A percentile compares a stretch with the other conserved stretches of the same genome.
Conservation (phyloP, 768 basidiomycete species). For the Dentipellis fragilis region DNA sequence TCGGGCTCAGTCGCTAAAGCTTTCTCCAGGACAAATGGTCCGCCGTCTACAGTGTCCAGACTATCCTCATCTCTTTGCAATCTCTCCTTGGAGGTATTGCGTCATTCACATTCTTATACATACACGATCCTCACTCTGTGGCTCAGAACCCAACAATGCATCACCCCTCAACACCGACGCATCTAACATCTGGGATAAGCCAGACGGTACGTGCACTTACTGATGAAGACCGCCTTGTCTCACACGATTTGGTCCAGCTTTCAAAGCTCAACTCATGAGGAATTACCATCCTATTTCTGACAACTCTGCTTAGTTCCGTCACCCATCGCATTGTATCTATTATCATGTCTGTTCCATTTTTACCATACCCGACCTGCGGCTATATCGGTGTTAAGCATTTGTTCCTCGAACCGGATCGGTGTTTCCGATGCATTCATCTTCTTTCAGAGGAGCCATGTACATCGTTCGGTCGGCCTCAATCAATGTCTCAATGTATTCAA, state of each 20-base stretch:
- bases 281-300: constrained; percentile 50
- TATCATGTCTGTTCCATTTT: too few species aligned
- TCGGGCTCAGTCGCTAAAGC: not conserved
- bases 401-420: too few species aligned
- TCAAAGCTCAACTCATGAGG: constrained; percentile 62
- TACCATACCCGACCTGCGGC: too few species aligned
- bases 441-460: too few species aligned
- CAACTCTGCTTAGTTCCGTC: constrained; percentile 20
- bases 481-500: too few species aligned
- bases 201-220: constrained; percentile 38
- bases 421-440: too few species aligned
- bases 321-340: not conserved
- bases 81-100: constrained; percentile 74
- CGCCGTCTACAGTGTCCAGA: constrained; percentile 86
- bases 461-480: too few species aligned
- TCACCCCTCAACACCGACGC: constrained; percentile 87
- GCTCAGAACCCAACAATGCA: constrained; percentile 82
- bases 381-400: too few species aligned
- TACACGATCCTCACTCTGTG: not conserved
- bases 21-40: constrained; percentile 77
- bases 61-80: constrained; percentile 80
- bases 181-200: constrained; percentile 66
- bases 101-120: not conserved
- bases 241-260: constrained; percentile 32
- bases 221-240: not conserved